phyloP scores from a whole-genome alignment of 1,284 basidiomycete species.

The Sanguinoderma infundibulare region DNA sequence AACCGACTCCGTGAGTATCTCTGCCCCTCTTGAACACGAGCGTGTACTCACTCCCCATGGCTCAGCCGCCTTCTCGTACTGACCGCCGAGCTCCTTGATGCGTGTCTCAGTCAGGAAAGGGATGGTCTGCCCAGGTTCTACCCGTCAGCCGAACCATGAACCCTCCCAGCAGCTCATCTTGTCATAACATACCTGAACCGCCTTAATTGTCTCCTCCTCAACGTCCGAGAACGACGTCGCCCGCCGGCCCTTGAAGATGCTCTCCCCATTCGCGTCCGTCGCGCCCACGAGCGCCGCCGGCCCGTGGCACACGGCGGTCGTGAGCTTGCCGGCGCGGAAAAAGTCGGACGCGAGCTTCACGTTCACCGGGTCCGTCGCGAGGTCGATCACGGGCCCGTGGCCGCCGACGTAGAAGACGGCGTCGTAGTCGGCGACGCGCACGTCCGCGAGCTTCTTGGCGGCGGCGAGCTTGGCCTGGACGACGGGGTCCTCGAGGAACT shows the following conservation, averaged over 20 bases:
- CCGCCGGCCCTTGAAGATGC: slow-evolving; percentile 65
- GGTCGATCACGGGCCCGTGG: slow-evolving; percentile 75
- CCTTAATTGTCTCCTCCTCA: slow-evolving; percentile 62
- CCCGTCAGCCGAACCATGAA: slow-evolving; percentile 34
- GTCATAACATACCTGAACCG: slow-evolving; percentile 25
- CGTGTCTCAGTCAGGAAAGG: slow-evolving; percentile 76
- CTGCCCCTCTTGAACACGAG: not conserved
- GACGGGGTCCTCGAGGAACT: slow-evolving; percentile 63
- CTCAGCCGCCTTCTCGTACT: slow-evolving; percentile 58
- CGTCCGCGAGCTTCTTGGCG: slow-evolving; percentile 65
- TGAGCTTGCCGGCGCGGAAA: slow-evolving; percentile 62
- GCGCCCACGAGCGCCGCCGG: slow-evolving; percentile 63
- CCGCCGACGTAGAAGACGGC: slow-evolving; percentile 83
- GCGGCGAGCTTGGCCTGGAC: slow-evolving; percentile 62
- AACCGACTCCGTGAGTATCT: not conserved
- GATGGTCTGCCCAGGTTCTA: slow-evolving; percentile 40
- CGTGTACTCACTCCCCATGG: slow-evolving; percentile 56
- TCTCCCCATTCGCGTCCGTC: slow-evolving; percentile 56
- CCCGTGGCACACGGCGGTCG: slow-evolving; percentile 78
- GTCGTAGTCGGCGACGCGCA: slow-evolving; percentile 65
- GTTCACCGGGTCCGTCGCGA: slow-evolving; percentile 62
- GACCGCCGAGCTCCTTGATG: slow-evolving; percentile 65
- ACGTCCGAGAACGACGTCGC: slow-evolving; percentile 75
- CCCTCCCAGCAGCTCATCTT: not conserved
- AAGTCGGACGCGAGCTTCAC: slow-evolving; percentile 66